Conservation (phyloP, 345 rosid genomes). For the Acer campestre region DNA sequence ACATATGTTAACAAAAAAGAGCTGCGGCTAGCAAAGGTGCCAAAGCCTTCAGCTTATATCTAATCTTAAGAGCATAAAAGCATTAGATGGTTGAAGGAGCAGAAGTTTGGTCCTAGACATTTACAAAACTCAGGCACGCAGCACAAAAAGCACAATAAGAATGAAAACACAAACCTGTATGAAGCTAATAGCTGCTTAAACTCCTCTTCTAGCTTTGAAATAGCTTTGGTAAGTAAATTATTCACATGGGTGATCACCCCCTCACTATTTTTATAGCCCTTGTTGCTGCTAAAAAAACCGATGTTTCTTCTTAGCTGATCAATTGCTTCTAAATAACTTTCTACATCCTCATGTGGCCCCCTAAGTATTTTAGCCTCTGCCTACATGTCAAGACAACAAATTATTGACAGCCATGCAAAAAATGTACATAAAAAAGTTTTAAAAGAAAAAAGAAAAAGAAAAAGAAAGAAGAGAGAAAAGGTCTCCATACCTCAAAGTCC, state of each 20-base stretch:
- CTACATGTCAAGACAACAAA: slow-evolving; percentile 45
- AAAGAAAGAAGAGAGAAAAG: not conserved
- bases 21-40: not conserved
- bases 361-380: slow-evolving; percentile 91
- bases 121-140: not conserved
- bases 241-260: slow-evolving; percentile 70
- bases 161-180: slow-evolving; percentile 63
- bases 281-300: slow-evolving; percentile 64
- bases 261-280: slow-evolving; percentile 74
- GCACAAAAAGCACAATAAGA: not conserved
- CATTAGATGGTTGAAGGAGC: not conserved
- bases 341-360: slow-evolving; percentile 95
- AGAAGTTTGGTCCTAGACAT: not conserved
- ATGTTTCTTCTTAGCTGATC: slow-evolving; percentile 81
- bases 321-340: slow-evolving; percentile 86
- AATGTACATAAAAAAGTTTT: slow-evolving; percentile 1
- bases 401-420: slow-evolving; percentile 18
- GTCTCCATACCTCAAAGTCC: not conserved
- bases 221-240: slow-evolving; percentile 83
- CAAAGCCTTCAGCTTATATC: slow-evolving; percentile 5
- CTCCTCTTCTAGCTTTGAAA: slow-evolving; percentile 93
- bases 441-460: not conserved
- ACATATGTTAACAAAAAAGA: not conserved
- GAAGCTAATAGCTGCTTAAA: slow-evolving; percentile 76
- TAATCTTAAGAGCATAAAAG: not conserved